Percentiles rank a stretch among this genome's conserved stretches.
Evolutionary conservation across 1,284 basidiomycete species (phyloP).

Genomic region (Lignosus rhinocerotis): DNA sequence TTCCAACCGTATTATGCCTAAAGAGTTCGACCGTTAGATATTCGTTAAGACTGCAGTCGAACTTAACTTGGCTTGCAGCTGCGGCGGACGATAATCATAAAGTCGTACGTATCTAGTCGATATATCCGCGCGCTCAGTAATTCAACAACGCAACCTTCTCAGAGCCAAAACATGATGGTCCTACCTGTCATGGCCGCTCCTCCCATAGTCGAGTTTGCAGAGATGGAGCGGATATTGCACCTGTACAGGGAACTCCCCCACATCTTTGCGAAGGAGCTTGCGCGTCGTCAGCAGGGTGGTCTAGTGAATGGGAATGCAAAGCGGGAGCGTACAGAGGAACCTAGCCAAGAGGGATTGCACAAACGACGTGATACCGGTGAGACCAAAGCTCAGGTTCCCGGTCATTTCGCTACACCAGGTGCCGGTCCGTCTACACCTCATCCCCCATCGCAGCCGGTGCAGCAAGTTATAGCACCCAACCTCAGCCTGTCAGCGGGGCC

Average conservation of each 20-base stretch:
- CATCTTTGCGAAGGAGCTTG: slow-evolving; percentile 65
- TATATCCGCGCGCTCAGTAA: neutral
- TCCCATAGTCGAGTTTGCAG: slow-evolving; percentile 46
- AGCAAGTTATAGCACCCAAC: neutral
- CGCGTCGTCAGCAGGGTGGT: slow-evolving; percentile 43
- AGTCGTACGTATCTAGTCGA: slow-evolving; percentile 38
- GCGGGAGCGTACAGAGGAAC: slow-evolving; percentile 60
- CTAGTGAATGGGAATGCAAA: slow-evolving; percentile 44
- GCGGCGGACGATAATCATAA: slow-evolving; percentile 55
- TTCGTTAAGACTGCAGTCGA: slow-evolving; percentile 56
- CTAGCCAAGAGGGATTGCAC: slow-evolving; percentile 36
- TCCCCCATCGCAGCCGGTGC: slow-evolving; percentile 14
- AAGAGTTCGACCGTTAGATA: slow-evolving; percentile 43
- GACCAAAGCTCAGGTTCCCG: slow-evolving; percentile 38
- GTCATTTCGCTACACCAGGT: slow-evolving; percentile 25
- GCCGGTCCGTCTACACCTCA: slow-evolving; percentile 23
- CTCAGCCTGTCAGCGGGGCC: slow-evolving; percentile 24
- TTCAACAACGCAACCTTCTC: neutral
- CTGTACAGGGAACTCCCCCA: slow-evolving; percentile 61
- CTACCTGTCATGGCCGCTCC: slow-evolving; percentile 62
- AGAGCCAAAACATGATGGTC: slow-evolving; percentile 32
- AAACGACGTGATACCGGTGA: slow-evolving; percentile 77
- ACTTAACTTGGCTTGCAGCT: slow-evolving; percentile 66
- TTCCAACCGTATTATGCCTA: neutral
- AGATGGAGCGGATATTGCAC: slow-evolving; percentile 59